phyloP scores from a whole-genome alignment of 257 asterid genomes.

The Echites panduratus region DNA sequence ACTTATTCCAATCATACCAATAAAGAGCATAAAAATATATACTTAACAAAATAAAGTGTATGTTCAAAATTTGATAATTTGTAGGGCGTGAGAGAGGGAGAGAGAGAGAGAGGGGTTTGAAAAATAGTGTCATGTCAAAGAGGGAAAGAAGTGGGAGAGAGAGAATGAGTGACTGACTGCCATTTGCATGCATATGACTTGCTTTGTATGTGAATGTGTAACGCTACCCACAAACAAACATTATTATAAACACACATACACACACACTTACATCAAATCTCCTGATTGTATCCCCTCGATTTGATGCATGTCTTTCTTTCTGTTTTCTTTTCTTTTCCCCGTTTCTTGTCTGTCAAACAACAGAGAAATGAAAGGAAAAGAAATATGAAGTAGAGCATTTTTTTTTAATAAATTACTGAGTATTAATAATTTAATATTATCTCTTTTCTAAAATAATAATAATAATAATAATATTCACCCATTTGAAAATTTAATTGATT shows the following conservation, averaged over 20 bases:
- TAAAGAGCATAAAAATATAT: too few species aligned
- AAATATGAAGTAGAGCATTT: background rate
- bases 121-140: background rate
- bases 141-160: background rate
- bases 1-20: too few species aligned
- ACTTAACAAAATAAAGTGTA: too few species aligned
- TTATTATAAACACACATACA: slow-evolving; percentile 9
- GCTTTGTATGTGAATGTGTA: slow-evolving; percentile 11
- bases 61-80: too few species aligned
- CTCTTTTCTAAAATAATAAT: too few species aligned
- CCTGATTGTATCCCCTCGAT: slow-evolving; percentile 15
- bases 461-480: too few species aligned
- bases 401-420: too few species aligned
- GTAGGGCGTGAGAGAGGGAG: too few species aligned
- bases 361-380: background rate
- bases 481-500: too few species aligned
- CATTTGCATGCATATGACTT: too few species aligned
- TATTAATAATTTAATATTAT: too few species aligned
- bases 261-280: background rate
- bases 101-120: background rate
- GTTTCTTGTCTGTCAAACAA: slow-evolving; percentile 20
- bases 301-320: slow-evolving; percentile 34
- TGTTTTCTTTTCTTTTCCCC: slow-evolving; percentile 12
- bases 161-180: background rate
- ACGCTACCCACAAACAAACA: slow-evolving; percentile 30